phyloP scores from a whole-genome alignment of 2,329 filamentous ascomycete species.

The Magnaporthiopsis poae region DNA sequence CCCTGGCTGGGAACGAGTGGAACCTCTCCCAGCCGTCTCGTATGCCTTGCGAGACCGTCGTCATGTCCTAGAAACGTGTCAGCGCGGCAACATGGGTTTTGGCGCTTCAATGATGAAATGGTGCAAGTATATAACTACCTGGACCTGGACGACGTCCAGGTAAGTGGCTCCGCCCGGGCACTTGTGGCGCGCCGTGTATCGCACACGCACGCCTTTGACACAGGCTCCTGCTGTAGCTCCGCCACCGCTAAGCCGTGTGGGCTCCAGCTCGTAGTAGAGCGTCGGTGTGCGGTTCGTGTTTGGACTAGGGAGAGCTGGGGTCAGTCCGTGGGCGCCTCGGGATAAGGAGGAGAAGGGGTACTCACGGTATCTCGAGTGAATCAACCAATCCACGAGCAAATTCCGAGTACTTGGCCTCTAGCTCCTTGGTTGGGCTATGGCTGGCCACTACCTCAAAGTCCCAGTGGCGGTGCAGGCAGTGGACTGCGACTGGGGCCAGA shows the following conservation, averaged over 20 bases:
- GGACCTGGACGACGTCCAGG: conserved; percentile 15
- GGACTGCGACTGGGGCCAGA: conserved; percentile 17
- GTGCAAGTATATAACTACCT: background rate
- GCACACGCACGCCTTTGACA: conserved; percentile 9
- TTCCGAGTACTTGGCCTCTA: conserved; percentile 14
- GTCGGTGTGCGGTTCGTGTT: background rate
- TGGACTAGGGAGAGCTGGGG: background rate
- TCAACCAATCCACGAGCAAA: conserved; percentile 19
- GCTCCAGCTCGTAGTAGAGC: background rate
- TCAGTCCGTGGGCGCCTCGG: background rate
- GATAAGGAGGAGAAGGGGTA: background rate
- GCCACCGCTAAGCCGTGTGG: background rate
- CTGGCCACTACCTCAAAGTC: conserved; percentile 19
- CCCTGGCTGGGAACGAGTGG: conserved; percentile 8
- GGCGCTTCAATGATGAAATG: too few species aligned
- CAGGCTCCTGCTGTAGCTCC: background rate
- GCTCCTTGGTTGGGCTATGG: conserved; percentile 13
- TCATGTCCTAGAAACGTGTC: background rate
- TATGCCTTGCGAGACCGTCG: too few species aligned
- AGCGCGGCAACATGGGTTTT: too few species aligned
- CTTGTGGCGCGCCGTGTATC: conserved; percentile 9
- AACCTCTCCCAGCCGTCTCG: conserved; percentile 8
- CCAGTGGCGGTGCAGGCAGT: conserved; percentile 23
- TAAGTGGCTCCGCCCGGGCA: conserved; percentile 10
- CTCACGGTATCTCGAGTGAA: conserved; percentile 17